phyloP scores from a whole-genome alignment of 495 filamentous ascomycete genomes.

The Aspergillus funiculosus region DNA sequence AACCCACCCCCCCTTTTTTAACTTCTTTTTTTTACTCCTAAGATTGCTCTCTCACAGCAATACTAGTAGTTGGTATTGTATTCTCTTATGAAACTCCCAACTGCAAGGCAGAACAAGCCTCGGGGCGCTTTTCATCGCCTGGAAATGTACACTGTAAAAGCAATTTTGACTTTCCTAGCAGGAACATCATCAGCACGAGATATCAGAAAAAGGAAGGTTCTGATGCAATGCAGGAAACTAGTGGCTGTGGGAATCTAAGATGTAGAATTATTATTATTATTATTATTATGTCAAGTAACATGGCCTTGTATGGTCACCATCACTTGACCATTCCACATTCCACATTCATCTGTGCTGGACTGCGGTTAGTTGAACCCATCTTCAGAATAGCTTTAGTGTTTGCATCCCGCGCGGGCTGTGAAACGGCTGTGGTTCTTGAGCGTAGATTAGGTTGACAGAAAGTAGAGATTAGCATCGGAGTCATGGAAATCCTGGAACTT shows the following conservation, averaged over 20 bases:
- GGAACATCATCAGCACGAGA: constrained; percentile 1
- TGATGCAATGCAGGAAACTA: background rate
- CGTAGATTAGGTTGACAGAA: constrained; percentile 1
- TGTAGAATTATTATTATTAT: background rate
- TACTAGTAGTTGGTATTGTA: background rate
- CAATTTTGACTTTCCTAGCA: constrained; percentile 12
- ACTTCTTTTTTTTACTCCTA: no score
- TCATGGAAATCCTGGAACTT: background rate
- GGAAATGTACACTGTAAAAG: background rate
- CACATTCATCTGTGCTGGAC: no score
- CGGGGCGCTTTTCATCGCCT: background rate
- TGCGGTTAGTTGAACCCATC: background rate
- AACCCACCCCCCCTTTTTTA: no score
- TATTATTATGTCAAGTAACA: background rate
- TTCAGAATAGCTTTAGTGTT: constrained; percentile 5
- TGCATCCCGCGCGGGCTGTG: constrained; percentile 9
- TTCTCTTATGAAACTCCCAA: no score
- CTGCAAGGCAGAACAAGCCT: background rate
- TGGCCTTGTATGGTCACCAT: background rate
- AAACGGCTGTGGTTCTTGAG: constrained; percentile 15
- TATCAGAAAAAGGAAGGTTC: constrained; percentile 11
- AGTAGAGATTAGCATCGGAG: constrained; percentile 1
- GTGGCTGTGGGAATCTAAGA: background rate
- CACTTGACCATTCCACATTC: no score
- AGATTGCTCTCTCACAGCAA: no score